Evolutionary conservation across 2,329 filamentous ascomycete genomes (phyloP).

Genomic region (Cadophora sp.): DNA sequence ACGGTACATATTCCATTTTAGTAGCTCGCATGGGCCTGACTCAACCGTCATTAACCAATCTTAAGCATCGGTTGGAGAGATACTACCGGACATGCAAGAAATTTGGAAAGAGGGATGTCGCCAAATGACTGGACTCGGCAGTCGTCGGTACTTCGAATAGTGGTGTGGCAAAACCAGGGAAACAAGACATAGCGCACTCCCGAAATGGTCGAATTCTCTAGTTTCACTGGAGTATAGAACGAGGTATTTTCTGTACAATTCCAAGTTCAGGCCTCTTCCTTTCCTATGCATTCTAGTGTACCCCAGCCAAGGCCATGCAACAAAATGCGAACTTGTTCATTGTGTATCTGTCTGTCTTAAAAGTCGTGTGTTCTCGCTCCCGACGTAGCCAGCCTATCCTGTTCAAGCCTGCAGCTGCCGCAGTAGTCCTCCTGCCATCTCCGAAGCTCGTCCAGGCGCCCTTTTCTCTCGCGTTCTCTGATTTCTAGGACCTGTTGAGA

Average conservation of each 20-base stretch:
- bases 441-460: slow-evolving; percentile 53
- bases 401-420: slow-evolving; percentile 58
- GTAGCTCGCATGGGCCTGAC: no score
- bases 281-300: no score
- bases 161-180: background rate
- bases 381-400: slow-evolving; percentile 41
- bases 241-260: no score
- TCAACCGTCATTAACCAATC: no score
- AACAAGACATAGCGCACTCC: background rate
- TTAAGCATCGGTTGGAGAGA: background rate
- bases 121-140: background rate
- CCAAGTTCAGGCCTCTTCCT: no score
- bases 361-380: slow-evolving; percentile 35
- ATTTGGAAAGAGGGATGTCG: background rate
- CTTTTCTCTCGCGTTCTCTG: slow-evolving; percentile 41
- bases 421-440: slow-evolving; percentile 68
- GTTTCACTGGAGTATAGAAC: no score
- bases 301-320: no score
- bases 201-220: background rate
- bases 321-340: no score
- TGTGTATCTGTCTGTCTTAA: slow-evolving; percentile 30
- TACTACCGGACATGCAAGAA: background rate
- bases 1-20: no score
- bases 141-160: slow-evolving; percentile 8
- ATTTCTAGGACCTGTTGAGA: slow-evolving; percentile 36